Evolutionary conservation across 148 eudicot genomes (phyloP), one percentile per base, ranked within the genome.

Genomic region (Amaranthus palmeri): DNA sequence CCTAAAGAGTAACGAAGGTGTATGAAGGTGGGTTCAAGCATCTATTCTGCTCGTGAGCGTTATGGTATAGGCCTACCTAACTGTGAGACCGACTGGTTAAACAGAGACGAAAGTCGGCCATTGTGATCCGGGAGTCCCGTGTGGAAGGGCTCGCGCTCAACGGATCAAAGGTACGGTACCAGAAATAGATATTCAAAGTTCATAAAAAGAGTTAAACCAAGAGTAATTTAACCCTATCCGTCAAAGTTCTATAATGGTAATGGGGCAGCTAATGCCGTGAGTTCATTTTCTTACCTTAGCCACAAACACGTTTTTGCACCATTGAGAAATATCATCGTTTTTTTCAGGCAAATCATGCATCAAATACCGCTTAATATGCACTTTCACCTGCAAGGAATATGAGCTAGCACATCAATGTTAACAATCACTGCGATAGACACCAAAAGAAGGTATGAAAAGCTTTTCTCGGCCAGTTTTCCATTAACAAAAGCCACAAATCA

Each of bases 281-380:
- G 42, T 60, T 59, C 18, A 14, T 52, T 13, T 9, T 44, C 55
- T 54, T 77, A 89, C 97, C 97, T 92, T 92, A 51, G 81, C 80
- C n/a, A 87, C 85, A 77, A 89, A 92, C 57, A 79, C 61, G 76
- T 92, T 90, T 78, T 69, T 89, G 67, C 97, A 92, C 97, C 97
- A 92, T 54, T 89, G 88, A 54, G 88, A 76, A 77, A 92, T 85
- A 52, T 74, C 90, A 45, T 81, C 79, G 18, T 69, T 81, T 51
- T 92, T 80, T 68, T 84, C 84, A 2, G 97, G 97, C 82, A 89
- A 72, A 69, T 92, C 92, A n/a, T 76, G 62, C 82, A 89, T 87
- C 55, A 87, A 56, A 81, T 85, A 80, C 65, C 93, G 78, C 78
- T 85, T 84, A 54, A 88, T 61, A 48, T 83, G 81, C 79, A 88